A percentile compares a stretch with the other conserved stretches of the same genome.
phyloP scores from a whole-genome alignment of 176 grass and related monocot species.

The Tuctoria greenei region DNA sequence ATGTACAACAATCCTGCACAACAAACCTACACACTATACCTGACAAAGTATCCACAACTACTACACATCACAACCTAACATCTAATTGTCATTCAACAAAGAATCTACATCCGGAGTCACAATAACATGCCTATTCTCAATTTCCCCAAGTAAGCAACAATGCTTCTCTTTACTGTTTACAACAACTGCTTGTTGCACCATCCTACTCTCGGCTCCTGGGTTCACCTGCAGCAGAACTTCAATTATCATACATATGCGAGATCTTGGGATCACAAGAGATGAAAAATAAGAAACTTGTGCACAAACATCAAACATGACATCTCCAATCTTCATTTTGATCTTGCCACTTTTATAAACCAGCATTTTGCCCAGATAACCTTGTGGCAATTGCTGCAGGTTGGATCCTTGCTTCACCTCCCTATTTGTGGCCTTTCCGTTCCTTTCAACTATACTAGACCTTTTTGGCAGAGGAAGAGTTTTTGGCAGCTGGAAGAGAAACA shows the following conservation, averaged over 20 bases:
- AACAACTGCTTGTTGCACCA: conserved; percentile 56
- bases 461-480: conserved; percentile 51
- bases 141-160: conserved; percentile 58
- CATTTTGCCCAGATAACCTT: conserved; percentile 74
- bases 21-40: conserved; percentile 17
- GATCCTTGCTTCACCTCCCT: conserved; percentile 53
- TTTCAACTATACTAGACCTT: conserved; percentile 36
- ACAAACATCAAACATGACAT: conserved; percentile 72
- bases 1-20: conserved; percentile 14
- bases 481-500: conserved; percentile 76
- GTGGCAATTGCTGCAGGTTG: conserved; percentile 61
- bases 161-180: conserved; percentile 58
- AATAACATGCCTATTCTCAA: conserved; percentile 47
- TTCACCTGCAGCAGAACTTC: conserved; percentile 48
- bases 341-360: conserved; percentile 76
- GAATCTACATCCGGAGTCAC: conserved; percentile 61
- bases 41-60: neutral
- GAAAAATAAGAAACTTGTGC: neutral
- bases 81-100: conserved; percentile 43
- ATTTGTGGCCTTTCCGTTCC: conserved; percentile 34
- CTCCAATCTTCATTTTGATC: conserved; percentile 87
- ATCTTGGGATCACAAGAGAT: neutral
- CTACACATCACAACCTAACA: conserved; percentile 18
- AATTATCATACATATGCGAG: neutral
- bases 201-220: conserved; percentile 45